A percentile compares a stretch with the other conserved stretches of the same genome.
Evolutionary conservation across 2,329 filamentous ascomycete species (phyloP).

Genomic region (Huntiella savannae): DNA sequence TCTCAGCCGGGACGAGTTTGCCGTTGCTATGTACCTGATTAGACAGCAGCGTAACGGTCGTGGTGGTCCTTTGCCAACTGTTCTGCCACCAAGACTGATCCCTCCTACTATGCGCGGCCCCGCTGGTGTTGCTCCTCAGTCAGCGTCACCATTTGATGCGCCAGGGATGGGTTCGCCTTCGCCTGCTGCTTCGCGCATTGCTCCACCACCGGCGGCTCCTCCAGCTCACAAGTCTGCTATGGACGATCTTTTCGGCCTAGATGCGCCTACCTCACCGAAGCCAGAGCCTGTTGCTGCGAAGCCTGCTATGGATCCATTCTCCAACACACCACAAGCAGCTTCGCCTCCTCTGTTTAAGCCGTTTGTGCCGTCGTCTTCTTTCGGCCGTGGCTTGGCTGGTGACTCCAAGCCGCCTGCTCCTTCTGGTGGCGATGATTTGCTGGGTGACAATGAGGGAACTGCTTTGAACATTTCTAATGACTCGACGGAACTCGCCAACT

Average conservation of each 20-base stretch:
- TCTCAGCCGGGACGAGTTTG: conserved; percentile 76
- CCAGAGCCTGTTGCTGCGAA: conserved; percentile 42
- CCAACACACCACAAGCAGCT: conserved; percentile 38
- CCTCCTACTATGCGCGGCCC: conserved; percentile 68
- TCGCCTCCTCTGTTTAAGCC: conserved; percentile 55
- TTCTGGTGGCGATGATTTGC: conserved; percentile 50
- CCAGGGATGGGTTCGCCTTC: conserved; percentile 22
- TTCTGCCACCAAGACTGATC: conserved; percentile 63
- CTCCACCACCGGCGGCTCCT: conserved; percentile 19
- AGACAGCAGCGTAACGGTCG: conserved; percentile 66
- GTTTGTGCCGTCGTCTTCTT: conserved; percentile 80
- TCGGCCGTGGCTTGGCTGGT: conserved; percentile 58
- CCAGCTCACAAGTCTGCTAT: conserved; percentile 58
- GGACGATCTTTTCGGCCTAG: conserved; percentile 85
- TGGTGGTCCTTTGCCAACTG: conserved; percentile 46
- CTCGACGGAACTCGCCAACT: conserved; percentile 79
- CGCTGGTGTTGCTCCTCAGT: conserved; percentile 23
- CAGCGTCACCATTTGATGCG: conserved; percentile 34
- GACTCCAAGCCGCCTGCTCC: conserved; percentile 51
- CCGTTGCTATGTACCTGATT: conserved; percentile 94
- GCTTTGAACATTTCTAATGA: conserved; percentile 78
- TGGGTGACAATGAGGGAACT: conserved; percentile 76
- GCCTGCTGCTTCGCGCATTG: conserved; percentile 20
- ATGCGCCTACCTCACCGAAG: conserved; percentile 32
- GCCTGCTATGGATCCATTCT: conserved; percentile 55